Evolutionary conservation across 1,284 basidiomycete species (phyloP), one percentile per base, ranked within the genome.

Genomic region (Tetrapyrgos nigripes): DNA sequence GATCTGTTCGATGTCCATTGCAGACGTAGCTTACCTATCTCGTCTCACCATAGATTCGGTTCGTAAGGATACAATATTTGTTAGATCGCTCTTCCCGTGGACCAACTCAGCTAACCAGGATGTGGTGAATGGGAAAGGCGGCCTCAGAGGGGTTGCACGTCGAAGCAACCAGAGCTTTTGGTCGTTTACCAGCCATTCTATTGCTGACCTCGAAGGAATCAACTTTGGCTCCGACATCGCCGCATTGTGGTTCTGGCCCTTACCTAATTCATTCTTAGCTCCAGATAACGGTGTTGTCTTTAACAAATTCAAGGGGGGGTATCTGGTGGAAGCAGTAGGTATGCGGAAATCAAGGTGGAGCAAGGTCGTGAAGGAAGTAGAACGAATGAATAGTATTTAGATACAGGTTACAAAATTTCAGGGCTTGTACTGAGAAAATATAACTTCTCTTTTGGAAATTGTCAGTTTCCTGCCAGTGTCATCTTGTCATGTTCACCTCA

Each of bases 91-190:
- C 31, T 8, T 33, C 14, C 31, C 8, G 14, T 33, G 31, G 31
- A 14, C 14, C 31, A 33, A 33, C 8, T 33, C 31, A 33, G n/a
- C n/a, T n/a, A n/a, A n/a, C 52, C 45, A n/a, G 52, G 52, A 29
- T 54, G 47, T 17, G 43, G 47, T n/a, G 47, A 54, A 54, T 54
- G 52, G 52, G 44, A 55, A 48, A 21, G 53, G 53, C 4, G 53
- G 53, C 24, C 23, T 17, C 11, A 33, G 33, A 4, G 37, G 47
- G 5, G 44, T 46, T 13, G 31, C 46, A 17, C n/a, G 44, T 19
- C 29, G 29, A 26, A 46, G 35, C 29, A 27, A 29, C 10, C 26
- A 29, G 8, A 46, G 48, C n/a, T 37, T 24, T 23, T 55, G 53
- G 53, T n/a, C 40, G 24, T 28, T 55, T 17, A 48, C 44, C 9